These are phyloP conservation scores for Cladobotryum protrusum DNA, from an alignment of 2,329 filamentous ascomycete species.

Conservation along the genomic window DNA sequence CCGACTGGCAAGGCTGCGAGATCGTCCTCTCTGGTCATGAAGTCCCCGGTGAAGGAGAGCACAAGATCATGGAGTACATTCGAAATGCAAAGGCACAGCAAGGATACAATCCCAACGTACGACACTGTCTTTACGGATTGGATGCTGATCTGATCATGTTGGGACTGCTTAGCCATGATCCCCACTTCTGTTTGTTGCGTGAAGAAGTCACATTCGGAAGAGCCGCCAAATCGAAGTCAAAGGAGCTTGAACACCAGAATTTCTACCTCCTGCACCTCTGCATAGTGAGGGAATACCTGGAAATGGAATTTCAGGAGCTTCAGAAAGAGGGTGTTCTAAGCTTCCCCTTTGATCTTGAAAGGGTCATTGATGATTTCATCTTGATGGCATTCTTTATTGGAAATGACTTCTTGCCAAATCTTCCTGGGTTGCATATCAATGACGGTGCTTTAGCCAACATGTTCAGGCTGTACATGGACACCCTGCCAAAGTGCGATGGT, in stretches of 20 bases:
- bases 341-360: slow-evolving; percentile 88
- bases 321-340: slow-evolving; percentile 64
- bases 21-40: slow-evolving; percentile 96
- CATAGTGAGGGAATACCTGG: slow-evolving; percentile 94
- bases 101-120: slow-evolving; percentile 84
- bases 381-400: slow-evolving; percentile 99
- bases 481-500: slow-evolving; percentile 79
- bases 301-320: slow-evolving; percentile 93
- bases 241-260: slow-evolving; percentile 97
- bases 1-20: slow-evolving; percentile 95
- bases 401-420: slow-evolving; percentile 96
- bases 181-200: slow-evolving; percentile 92
- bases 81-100: slow-evolving; percentile 93
- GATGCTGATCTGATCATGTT: slow-evolving; percentile 99
- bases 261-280: slow-evolving; percentile 97
- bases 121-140: slow-evolving; percentile 93
- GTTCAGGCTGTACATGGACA: slow-evolving; percentile 93
- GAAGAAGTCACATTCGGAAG: slow-evolving; percentile 98
- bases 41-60: slow-evolving; percentile 94
- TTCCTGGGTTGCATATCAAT: slow-evolving; percentile 95
- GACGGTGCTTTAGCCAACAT: slow-evolving; percentile 94
- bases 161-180: slow-evolving; percentile 92
- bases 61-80: slow-evolving; percentile 99
- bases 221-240: slow-evolving; percentile 79
- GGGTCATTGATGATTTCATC: slow-evolving; percentile 98